Evolutionary conservation across 1,139 yeast genomes (phyloP).

Genomic region (Pichia sp.): DNA sequence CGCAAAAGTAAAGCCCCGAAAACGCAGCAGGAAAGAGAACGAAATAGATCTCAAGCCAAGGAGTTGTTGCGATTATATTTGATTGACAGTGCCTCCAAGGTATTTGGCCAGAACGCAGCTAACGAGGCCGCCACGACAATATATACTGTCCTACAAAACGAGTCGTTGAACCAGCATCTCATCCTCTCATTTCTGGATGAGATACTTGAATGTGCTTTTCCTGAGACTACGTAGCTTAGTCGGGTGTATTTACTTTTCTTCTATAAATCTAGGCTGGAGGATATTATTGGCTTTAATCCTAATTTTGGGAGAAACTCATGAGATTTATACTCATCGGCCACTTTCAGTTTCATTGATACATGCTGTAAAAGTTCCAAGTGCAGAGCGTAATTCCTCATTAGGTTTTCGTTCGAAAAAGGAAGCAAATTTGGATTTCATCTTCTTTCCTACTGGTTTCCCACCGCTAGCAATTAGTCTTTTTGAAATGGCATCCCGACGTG

Average conservation of each 20-base stretch:
- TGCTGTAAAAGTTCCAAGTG: too few relatives aligned
- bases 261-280: too few relatives aligned
- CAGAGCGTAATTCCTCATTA: too few relatives aligned
- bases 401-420: too few relatives aligned
- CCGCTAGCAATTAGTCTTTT: constrained; percentile 4
- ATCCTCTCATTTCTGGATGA: constrained; percentile 52
- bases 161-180: constrained; percentile 58
- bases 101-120: constrained; percentile 66
- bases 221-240: constrained; percentile 24
- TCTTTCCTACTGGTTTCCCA: too few relatives aligned
- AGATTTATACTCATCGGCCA: too few relatives aligned
- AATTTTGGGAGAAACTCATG: too few relatives aligned
- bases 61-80: constrained; percentile 50
- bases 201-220: constrained; percentile 37
- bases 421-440: too few relatives aligned
- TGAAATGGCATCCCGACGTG: constrained; percentile 1
- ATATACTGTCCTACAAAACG: constrained; percentile 70
- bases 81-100: constrained; percentile 60
- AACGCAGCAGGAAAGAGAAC: constrained; percentile 43
- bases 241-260: too few relatives aligned
- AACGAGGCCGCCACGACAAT: constrained; percentile 52
- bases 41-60: constrained; percentile 53
- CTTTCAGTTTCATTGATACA: not conserved
- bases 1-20: constrained; percentile 36
- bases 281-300: too few relatives aligned